Percentiles rank a stretch among this genome's conserved stretches.
phyloP scores from a whole-genome alignment of 1,139 yeast species.

The Saccharomyces uvarum region DNA sequence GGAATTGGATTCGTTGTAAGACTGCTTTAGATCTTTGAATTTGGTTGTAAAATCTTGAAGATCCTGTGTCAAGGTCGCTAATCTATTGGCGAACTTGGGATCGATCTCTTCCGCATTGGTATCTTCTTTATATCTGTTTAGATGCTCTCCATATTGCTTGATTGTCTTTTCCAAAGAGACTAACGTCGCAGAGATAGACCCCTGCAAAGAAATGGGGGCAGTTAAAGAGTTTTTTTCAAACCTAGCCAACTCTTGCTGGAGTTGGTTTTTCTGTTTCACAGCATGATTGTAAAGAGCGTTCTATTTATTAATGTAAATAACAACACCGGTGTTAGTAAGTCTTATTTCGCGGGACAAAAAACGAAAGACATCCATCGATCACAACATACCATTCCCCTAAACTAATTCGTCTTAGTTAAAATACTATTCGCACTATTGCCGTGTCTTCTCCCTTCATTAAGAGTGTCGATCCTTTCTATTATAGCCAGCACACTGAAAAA shows the following conservation, averaged over 20 bases:
- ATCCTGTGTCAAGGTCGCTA: constrained; percentile 55
- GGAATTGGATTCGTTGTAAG: constrained; percentile 48
- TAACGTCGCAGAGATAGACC: constrained; percentile 74
- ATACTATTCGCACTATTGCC: neutral
- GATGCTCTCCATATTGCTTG: constrained; percentile 57
- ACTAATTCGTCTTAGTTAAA: neutral
- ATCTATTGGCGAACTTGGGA: constrained; percentile 56
- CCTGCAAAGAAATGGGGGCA: constrained; percentile 70
- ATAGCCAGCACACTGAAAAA: neutral
- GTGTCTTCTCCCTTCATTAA: neutral
- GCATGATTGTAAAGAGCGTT: constrained; percentile 87
- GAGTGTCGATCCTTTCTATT: constrained; percentile 1
- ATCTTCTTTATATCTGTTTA: constrained; percentile 53
- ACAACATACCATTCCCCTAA: constrained; percentile 11
- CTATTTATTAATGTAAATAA: constrained; percentile 30
- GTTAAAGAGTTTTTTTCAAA: constrained; percentile 62
- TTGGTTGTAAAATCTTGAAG: constrained; percentile 47
- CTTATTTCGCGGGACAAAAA: neutral
- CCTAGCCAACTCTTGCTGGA: constrained; percentile 58
- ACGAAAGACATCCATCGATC: neutral
- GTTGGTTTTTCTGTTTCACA: constrained; percentile 67
- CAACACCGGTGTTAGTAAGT: neutral
- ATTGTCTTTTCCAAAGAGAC: constrained; percentile 70
- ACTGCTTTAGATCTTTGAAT: constrained; percentile 55
- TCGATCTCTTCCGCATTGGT: constrained; percentile 36